phyloP scores from a whole-genome alignment of 2,329 filamentous ascomycete species.

The Pseudophaeomoniella oleicola region DNA sequence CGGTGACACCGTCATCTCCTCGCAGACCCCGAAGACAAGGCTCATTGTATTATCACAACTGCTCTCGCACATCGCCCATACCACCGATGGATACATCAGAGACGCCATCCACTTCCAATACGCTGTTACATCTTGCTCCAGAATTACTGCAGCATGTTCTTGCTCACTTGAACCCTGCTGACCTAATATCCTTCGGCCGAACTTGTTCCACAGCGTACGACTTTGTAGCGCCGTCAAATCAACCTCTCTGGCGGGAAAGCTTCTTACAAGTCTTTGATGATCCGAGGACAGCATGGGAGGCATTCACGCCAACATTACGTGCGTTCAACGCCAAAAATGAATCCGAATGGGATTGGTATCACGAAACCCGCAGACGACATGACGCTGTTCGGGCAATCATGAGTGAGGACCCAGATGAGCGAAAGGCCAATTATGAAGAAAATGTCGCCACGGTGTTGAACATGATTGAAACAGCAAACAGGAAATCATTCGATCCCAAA shows the following conservation, averaged over 20 bases:
- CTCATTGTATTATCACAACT: no score
- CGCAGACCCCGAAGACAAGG: no score
- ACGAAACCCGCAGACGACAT: neutral
- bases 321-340: neutral
- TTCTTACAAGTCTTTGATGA: neutral
- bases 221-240: neutral
- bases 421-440: neutral
- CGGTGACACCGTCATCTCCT: no score
- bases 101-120: neutral
- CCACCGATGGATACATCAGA: no score
- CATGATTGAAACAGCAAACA: neutral
- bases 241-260: neutral
- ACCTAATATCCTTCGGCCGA: neutral
- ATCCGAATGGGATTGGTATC: neutral
- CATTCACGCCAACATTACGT: neutral
- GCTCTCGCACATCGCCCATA: no score
- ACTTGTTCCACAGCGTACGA: neutral
- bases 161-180: neutral
- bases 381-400: neutral
- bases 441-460: neutral
- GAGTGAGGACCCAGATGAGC: neutral
- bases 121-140: neutral
- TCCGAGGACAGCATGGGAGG: neutral
- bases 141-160: neutral
- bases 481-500: neutral